Percentiles rank a stretch among this genome's conserved stretches.
phyloP scores from a whole-genome alignment of 306 rosid genomes.

The Urtica urens region DNA sequence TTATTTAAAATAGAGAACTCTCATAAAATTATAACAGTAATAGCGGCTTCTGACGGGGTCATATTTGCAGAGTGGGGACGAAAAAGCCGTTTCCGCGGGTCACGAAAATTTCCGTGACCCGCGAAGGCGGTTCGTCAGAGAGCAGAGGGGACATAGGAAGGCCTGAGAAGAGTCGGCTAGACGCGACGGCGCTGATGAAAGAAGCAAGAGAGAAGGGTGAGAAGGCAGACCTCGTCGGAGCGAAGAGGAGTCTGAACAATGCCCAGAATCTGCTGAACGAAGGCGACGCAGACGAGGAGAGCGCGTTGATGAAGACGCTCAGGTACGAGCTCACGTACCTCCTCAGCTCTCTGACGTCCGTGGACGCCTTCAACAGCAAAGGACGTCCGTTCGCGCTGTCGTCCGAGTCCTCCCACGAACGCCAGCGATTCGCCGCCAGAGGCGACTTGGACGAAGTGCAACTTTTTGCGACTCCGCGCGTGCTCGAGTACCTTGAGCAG shows the following conservation, averaged over 20 bases:
- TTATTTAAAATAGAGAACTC: too few species aligned
- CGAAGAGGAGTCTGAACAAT: not conserved
- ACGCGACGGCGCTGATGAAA: not conserved
- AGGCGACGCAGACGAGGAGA: not conserved
- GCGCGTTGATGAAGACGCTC: not conserved
- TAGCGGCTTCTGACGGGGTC: too few species aligned
- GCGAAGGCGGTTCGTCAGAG: not conserved
- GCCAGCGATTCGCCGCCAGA: constrained; percentile 7
- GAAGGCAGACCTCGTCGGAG: not conserved
- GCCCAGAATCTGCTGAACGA: not conserved
- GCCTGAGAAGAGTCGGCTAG: not conserved
- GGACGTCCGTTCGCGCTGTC: constrained; percentile 5
- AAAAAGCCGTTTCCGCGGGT: too few species aligned
- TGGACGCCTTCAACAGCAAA: not conserved
- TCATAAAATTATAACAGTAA: too few species aligned
- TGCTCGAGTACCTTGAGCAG: not conserved
- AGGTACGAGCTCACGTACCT: not conserved
- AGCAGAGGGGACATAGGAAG: not conserved
- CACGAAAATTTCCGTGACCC: too few species aligned
- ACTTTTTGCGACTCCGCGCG: not conserved
- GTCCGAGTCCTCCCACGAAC: not conserved
- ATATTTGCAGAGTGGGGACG: too few species aligned
- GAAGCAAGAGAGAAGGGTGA: constrained; percentile 2
- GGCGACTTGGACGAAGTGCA: not conserved
- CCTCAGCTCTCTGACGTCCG: not conserved